Conservation (phyloP, 2,329 filamentous ascomycete genomes). For the Paradendryphiella salina region DNA sequence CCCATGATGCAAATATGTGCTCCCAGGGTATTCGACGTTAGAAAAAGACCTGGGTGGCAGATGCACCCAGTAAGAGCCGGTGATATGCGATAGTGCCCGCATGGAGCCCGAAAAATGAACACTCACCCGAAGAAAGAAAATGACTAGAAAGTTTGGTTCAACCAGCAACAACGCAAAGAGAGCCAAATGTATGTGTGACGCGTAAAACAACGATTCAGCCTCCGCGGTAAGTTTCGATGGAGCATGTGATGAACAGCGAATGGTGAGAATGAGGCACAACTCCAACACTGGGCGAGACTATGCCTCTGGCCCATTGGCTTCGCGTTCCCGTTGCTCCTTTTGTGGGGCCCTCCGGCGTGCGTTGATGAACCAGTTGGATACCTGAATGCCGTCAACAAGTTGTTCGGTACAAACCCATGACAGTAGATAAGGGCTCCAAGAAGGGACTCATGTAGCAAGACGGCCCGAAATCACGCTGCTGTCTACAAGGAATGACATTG, state of each 20-base stretch:
- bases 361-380: constrained; percentile 83
- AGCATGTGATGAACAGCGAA: not conserved
- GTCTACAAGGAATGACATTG: constrained; percentile 7
- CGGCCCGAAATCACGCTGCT: constrained; percentile 8
- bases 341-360: constrained; percentile 61
- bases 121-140: constrained; percentile 1
- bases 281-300: not conserved
- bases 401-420: not conserved
- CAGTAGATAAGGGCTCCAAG: not conserved
- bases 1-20: constrained; percentile 16
- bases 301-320: constrained; percentile 21
- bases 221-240: not conserved
- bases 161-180: not conserved
- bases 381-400: constrained; percentile 44
- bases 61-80: constrained; percentile 4
- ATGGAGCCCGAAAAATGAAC: not conserved
- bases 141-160: not conserved
- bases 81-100: not conserved
- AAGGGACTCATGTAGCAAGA: not conserved
- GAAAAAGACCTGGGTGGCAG: constrained; percentile 3
- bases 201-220: not conserved
- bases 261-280: not conserved
- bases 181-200: not conserved
- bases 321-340: constrained; percentile 37
- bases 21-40: constrained; percentile 23